Evolutionary conservation across 305 asterid genomes (phyloP).

Genomic region (Solanum hybrid): DNA sequence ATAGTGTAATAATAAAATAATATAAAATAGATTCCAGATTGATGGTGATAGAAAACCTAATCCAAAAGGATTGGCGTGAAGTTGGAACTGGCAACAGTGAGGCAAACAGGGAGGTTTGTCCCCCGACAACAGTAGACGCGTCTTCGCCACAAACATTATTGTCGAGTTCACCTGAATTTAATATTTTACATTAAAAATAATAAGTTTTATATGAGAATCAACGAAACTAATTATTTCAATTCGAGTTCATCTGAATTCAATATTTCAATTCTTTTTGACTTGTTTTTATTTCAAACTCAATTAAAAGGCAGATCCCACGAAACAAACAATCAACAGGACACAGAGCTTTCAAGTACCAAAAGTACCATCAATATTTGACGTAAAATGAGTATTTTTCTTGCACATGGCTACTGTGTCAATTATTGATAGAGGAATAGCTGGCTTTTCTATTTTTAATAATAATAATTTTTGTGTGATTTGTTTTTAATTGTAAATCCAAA

Average conservation of each 20-base stretch:
- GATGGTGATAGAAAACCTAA: background rate
- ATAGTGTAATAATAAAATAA: background rate
- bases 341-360: slow-evolving; percentile 1
- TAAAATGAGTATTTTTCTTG: background rate
- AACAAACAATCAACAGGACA: background rate
- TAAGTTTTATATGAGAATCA: background rate
- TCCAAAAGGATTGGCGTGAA: background rate
- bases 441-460: background rate
- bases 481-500: background rate
- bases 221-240: background rate
- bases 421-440: background rate
- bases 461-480: background rate
- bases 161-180: background rate
- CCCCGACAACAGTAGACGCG: background rate
- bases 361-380: background rate
- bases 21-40: background rate
- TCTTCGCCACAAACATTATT: background rate
- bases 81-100: background rate
- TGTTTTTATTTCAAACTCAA: background rate
- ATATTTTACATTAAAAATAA: background rate
- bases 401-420: background rate
- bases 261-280: too few relatives aligned
- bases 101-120: background rate
- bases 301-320: background rate
- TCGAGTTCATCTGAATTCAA: too few relatives aligned